Percentiles rank a stretch among this genome's conserved stretches.
Conservation (phyloP, 352 stramenopile genomes). For the Globisporangium iwayamae region DNA sequence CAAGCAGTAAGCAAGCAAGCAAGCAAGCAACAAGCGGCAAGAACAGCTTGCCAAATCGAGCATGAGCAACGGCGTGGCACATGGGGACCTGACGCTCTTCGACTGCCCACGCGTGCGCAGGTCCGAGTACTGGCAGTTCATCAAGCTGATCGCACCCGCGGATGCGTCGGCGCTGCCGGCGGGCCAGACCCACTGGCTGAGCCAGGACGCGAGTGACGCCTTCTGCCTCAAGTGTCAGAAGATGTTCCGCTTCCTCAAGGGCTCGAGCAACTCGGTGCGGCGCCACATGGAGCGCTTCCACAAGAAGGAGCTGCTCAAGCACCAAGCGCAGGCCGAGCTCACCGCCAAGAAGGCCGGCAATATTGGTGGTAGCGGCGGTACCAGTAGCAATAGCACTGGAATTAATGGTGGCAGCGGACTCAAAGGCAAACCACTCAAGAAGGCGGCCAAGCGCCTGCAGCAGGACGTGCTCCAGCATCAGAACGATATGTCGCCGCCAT, state of each 20-base stretch:
- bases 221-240: constrained; percentile 45
- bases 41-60: background rate
- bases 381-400: background rate
- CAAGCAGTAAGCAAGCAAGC: background rate
- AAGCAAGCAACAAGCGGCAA: background rate
- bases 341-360: background rate
- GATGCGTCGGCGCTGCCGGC: constrained; percentile 19
- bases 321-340: constrained; percentile 22
- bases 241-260: constrained; percentile 52
- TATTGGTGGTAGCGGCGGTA: background rate
- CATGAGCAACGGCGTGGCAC: constrained; percentile 53
- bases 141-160: constrained; percentile 45
- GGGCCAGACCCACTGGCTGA: constrained; percentile 49
- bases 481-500: background rate
- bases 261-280: constrained; percentile 54
- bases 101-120: constrained; percentile 53
- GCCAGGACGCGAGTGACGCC: constrained; percentile 46
- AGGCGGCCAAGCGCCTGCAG: constrained; percentile 10
- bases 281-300: constrained; percentile 60
- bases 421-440: constrained; percentile 5
- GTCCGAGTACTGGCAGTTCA: constrained; percentile 63
- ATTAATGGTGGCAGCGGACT: background rate
- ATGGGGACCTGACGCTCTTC: constrained; percentile 50
- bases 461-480: background rate
- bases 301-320: constrained; percentile 35